These are phyloP conservation scores for Aspergillus udagawae DNA, from an alignment of 2,329 filamentous ascomycete genomes.

Conservation along the genomic window DNA sequence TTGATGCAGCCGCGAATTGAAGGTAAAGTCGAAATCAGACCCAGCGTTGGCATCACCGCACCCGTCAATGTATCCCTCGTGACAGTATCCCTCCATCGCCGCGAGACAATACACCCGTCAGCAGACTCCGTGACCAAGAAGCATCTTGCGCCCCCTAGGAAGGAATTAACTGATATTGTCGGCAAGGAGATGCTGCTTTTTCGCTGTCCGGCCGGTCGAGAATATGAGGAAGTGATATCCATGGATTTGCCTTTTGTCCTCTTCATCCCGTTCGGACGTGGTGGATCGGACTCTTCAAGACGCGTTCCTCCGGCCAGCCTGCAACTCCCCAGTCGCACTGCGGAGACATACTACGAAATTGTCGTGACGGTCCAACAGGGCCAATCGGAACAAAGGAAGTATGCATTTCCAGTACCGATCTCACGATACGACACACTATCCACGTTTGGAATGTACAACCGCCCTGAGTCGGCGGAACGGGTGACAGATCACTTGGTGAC, in stretches of 20 bases:
- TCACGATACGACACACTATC: conserved; percentile 93
- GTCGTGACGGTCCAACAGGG: conserved; percentile 95
- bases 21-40: conserved; percentile 94
- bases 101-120: conserved; percentile 93
- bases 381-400: conserved; percentile 80
- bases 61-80: conserved; percentile 89
- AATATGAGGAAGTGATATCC: conserved; percentile 81
- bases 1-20: conserved; percentile 79
- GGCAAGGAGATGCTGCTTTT: conserved; percentile 94
- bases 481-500: conserved; percentile 89
- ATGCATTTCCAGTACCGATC: conserved; percentile 84
- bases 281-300: conserved; percentile 82
- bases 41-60: conserved; percentile 76
- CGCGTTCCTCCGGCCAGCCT: conserved; percentile 89
- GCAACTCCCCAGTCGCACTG: conserved; percentile 85
- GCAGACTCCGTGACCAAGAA: conserved; percentile 93
- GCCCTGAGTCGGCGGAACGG: conserved; percentile 80
- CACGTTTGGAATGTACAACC: conserved; percentile 99
- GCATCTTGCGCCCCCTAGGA: conserved; percentile 81
- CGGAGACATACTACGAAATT: conserved; percentile 94
- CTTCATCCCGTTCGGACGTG: conserved; percentile 92
- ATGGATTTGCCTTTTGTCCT: conserved; percentile 98
- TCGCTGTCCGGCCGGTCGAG: conserved; percentile 75
- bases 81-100: conserved; percentile 85
- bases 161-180: conserved; percentile 87